Base-by-base conservation (phyloP, 108 stramenopile species). In the Aurantiochytrium sp. region DNA sequence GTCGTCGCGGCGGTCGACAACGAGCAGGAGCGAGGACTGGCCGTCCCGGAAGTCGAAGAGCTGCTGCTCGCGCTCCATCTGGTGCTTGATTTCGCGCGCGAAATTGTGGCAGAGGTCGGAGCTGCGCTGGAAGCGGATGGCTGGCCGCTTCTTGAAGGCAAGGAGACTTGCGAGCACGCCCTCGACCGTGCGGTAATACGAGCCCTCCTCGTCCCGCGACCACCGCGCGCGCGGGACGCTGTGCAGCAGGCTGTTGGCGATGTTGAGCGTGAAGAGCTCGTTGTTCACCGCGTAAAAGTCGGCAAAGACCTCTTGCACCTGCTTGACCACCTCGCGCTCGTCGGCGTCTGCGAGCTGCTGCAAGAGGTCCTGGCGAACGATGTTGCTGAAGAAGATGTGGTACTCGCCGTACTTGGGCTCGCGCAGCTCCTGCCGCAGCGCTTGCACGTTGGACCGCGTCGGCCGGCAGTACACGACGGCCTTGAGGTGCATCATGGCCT, bases 1-100 rank as follows among this genome's bases (percentile, higher is more conserved):
- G 94, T 99, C 99, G 89, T 99, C 99, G 86, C 95, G 88, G 69
- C 99, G 92, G 93, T 99, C 99, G 86, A 99, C 89, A 24, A 99
- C 91, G 54, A 99, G 92, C 52, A 99, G 87, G 3, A 93, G 32
- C 37, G 86, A 86, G 3, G 39, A 12, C 34, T 36, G 8, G 8
- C 31, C 85, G 2, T 89, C 89, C 50, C 89, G 89, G 88, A 98
- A 98, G 89, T 98, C 97, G 89, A 98, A 98, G 22, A 98, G 88
- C 85, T 86, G 95, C 52, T 97, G 95, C 89, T 98, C 97, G 22
- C 92, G 90, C 48, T 86, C 87, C 34, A 99, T 97, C 54, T 88
- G 69, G 31, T 95, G 95, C 55, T 93, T 55, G 37, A 96, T 85
- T 73, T 96, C 98, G 36, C 81, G 52, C 10, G 97, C 97, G 17